These are phyloP conservation scores for Ceratobasidium sp. DNA, from an alignment of 1,284 basidiomycete species.

Conservation along the genomic window DNA sequence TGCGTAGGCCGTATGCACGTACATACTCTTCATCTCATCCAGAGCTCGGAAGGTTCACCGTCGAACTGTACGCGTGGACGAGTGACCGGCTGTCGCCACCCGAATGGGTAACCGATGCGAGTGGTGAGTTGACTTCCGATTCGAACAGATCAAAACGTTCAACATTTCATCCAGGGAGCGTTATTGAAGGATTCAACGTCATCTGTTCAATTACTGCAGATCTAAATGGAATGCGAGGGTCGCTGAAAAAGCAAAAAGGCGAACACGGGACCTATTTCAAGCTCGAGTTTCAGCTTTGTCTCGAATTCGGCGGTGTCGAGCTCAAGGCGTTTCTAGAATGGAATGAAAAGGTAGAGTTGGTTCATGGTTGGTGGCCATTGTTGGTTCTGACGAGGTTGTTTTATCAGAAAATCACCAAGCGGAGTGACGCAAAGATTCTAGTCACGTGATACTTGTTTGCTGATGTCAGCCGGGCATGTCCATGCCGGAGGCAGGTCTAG, in stretches of 20 bases:
- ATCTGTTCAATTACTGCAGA: constrained; percentile 22
- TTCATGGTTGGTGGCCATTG: neutral
- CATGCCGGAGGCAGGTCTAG: too few relatives aligned
- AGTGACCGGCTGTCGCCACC: neutral
- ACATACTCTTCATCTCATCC: neutral
- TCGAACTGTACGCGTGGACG: constrained; percentile 13
- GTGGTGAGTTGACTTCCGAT: neutral
- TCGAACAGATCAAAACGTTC: neutral
- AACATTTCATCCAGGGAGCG: neutral
- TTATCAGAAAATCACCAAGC: neutral
- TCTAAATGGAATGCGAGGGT: constrained; percentile 9
- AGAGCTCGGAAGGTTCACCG: neutral
- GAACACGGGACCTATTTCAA: neutral
- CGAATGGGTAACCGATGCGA: neutral
- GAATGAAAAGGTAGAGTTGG: constrained; percentile 9
- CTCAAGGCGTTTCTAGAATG: constrained; percentile 25
- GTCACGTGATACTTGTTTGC: neutral
- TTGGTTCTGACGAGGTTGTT: neutral
- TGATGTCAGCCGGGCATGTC: too few relatives aligned
- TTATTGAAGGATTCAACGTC: constrained; percentile 13
- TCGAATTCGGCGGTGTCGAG: constrained; percentile 21
- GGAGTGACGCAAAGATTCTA: constrained; percentile 1
- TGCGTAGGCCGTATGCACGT: neutral
- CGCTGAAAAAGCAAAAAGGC: neutral
- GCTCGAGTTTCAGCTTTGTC: constrained; percentile 18